These are phyloP conservation scores for Ajuga reptans DNA, from an alignment of 305 asterid species.

Conservation along the genomic window DNA sequence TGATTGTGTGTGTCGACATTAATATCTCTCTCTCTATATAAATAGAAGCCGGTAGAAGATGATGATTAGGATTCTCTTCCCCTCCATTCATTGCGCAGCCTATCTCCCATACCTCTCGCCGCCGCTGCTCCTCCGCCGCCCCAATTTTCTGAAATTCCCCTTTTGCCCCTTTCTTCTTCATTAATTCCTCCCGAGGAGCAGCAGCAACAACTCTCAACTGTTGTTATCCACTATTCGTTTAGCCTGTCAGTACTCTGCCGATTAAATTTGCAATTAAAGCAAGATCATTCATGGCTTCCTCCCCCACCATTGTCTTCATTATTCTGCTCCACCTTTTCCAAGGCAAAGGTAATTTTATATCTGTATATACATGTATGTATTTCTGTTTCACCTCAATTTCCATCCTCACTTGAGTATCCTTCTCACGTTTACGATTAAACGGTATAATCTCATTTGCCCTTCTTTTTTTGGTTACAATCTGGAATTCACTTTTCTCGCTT, in stretches of 20 bases:
- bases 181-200: not conserved
- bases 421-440: too few species aligned
- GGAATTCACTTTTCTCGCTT: too few species aligned
- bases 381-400: too few species aligned
- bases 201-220: not conserved
- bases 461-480: too few species aligned
- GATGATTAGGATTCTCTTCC: conserved; percentile 23
- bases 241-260: not conserved
- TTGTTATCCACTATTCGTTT: not conserved
- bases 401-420: too few species aligned
- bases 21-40: not conserved
- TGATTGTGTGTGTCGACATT: not conserved
- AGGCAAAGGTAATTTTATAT: conserved; percentile 4
- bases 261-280: too few species aligned
- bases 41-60: not conserved
- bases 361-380: not conserved
- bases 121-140: conserved; percentile 7
- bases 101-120: not conserved
- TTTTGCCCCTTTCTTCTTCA: not conserved
- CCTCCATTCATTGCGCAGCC: conserved; percentile 1
- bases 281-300: conserved; percentile 18
- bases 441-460: too few species aligned
- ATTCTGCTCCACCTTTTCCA: conserved; percentile 22
- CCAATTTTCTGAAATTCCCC: not conserved
- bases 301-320: conserved; percentile 12